Base-by-base conservation (phyloP, 2,329 filamentous ascomycete genomes). In the Cladosporium sp. region DNA sequence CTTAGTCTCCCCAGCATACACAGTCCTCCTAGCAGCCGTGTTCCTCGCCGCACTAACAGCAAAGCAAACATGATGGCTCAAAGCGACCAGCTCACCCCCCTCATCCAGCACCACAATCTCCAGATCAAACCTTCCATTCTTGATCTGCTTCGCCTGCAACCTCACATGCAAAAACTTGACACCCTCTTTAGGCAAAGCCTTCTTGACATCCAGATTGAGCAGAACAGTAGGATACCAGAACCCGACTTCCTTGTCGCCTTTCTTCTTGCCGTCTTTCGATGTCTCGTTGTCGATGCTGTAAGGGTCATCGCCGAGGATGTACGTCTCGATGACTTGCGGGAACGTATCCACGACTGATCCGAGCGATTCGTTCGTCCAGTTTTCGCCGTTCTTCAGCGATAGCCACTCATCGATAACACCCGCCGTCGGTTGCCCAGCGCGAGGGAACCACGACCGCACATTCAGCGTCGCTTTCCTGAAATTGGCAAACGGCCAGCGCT, bases 211-310 rank as follows among this genome's bases (percentile, higher is more conserved):
- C 25, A 96, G 72, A 74, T 91, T 92, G 74, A 95, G 78, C 21
- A 88, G 79, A 1, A 96, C 77, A 0, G 91, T 96, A 0, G 91
- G 91, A 74, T 91, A 92, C 91, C 90, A 93, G 70, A 86, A 87
- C 23, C 73, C 76, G 62, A 78, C 74, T 26, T 58, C 34, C 67
- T 59, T 49, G 71, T 58, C 46, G 7, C 36, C 18, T 75, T 71
- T 59, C 74, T 65, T 53, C 73, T 66, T 18, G 70, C 67, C 23
- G 4, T 28, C 49, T 26, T 58, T 61, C 5, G 74, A 69, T 13
- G 62, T 34, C 57, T 71, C 67, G 14, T 70, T 69, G 16, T 73
- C 69, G 34, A 74, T 65, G 60, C 75, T 65, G 67, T 80, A 75
- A 39, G 75, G 70, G 63, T 79, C 77, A 3, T 73, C 74, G 5